phyloP scores from a whole-genome alignment of 1,284 basidiomycete species.

The Ceratobasidium sp. region DNA sequence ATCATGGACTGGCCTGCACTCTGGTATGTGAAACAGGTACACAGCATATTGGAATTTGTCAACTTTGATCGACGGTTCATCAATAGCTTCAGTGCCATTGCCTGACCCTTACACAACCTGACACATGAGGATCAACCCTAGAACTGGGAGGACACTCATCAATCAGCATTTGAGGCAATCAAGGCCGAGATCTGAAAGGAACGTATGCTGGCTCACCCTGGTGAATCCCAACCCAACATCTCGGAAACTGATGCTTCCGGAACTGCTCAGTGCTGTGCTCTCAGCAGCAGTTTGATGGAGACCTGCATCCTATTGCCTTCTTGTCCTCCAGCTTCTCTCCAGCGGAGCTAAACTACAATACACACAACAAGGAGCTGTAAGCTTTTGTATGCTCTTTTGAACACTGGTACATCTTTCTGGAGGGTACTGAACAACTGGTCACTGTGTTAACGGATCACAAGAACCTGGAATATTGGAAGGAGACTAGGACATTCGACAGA shows the following conservation, averaged over 20 bases:
- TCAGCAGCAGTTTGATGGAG: conserved; percentile 6
- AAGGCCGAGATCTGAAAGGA: neutral
- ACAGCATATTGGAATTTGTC: conserved; percentile 55
- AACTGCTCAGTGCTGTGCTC: neutral
- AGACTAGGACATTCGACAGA: conserved; percentile 19
- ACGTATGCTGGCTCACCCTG: neutral
- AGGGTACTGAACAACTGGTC: conserved; percentile 46
- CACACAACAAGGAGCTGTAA: no score
- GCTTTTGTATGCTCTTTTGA: conserved; percentile 33
- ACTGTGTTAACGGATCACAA: no score
- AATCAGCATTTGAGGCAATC: neutral
- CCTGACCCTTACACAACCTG: conserved; percentile 8
- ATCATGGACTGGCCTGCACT: neutral
- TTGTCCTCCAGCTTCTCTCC: conserved; percentile 31
- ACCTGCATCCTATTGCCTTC: conserved; percentile 21
- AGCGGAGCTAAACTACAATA: conserved; percentile 56
- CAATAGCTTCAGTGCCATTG: conserved; percentile 21
- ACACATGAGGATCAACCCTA: neutral
- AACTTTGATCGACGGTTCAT: conserved; percentile 57
- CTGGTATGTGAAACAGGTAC: conserved; percentile 50
- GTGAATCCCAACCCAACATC: neutral
- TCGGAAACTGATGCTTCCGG: conserved; percentile 41
- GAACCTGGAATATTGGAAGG: conserved; percentile 14
- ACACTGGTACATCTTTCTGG: conserved; percentile 52
- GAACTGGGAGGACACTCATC: neutral